Evolutionary conservation across 2,329 filamentous ascomycete genomes (phyloP).

Genomic region (Metarhizium humberi): DNA sequence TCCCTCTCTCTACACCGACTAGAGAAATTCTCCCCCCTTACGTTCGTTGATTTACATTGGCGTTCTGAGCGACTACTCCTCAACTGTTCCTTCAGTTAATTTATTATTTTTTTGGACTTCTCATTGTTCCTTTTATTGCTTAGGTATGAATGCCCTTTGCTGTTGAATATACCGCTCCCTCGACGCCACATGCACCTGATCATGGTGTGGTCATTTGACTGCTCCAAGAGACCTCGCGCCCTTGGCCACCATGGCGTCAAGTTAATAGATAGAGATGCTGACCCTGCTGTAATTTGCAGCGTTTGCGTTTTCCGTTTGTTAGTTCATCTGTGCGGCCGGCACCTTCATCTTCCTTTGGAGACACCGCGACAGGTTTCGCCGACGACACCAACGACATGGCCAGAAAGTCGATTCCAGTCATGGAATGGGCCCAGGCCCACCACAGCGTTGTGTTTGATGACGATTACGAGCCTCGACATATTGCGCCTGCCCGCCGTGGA

Average conservation of each 20-base stretch:
- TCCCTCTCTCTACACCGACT: not conserved
- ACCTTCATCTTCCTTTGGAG: not conserved
- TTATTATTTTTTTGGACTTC: not conserved
- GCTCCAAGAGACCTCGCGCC: not conserved
- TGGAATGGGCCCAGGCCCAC: slow-evolving; percentile 5
- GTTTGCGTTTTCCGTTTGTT: not conserved
- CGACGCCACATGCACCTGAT: not conserved
- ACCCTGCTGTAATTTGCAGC: not conserved
- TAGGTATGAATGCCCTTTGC: not conserved
- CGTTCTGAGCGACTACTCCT: not conserved
- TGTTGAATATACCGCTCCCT: not conserved
- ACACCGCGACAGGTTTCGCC: not conserved
- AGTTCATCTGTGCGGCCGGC: not conserved
- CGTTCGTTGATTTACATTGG: not conserved
- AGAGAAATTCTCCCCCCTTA: not conserved
- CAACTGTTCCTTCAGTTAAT: not conserved
- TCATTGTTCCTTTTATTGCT: not conserved
- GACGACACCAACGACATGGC: slow-evolving; percentile 1
- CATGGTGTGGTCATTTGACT: not conserved
- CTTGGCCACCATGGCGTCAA: not conserved
- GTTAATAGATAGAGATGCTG: not conserved
- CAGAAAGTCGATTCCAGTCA: slow-evolving; percentile 5
- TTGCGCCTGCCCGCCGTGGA: not conserved
- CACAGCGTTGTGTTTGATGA: slow-evolving; percentile 1
- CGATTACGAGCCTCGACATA: slow-evolving; percentile 3